Evolutionary conservation across 169 alveolate species (phyloP).

Genomic region (Plasmodium coatneyi): DNA sequence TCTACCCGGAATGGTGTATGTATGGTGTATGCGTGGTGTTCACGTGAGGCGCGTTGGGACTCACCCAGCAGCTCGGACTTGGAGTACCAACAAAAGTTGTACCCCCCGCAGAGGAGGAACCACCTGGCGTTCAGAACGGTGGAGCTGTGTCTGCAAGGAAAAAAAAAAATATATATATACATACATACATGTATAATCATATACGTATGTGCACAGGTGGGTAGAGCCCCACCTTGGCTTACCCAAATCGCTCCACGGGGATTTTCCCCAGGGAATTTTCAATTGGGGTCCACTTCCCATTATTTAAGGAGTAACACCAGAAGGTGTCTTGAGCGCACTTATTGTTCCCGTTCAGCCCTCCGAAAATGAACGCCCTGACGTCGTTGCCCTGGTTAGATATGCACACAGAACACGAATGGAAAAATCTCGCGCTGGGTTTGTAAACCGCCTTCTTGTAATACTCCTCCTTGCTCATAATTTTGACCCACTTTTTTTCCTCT

Average conservation of each 20-base stretch:
- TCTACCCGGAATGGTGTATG: neutral
- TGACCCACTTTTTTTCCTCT: conserved; percentile 69
- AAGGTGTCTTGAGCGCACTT: conserved; percentile 61
- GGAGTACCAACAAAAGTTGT: conserved; percentile 39
- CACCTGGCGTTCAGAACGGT: conserved; percentile 55
- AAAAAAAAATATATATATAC: neutral
- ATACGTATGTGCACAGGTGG: neutral
- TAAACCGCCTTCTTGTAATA: conserved; percentile 5
- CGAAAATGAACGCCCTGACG: conserved; percentile 54
- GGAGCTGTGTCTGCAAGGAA: conserved; percentile 51
- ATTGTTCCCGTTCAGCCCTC: conserved; percentile 28
- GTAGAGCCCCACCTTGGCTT: neutral
- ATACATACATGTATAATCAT: neutral
- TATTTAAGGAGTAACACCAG: conserved; percentile 66
- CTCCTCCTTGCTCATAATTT: conserved; percentile 65
- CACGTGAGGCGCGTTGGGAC: neutral
- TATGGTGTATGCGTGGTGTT: neutral
- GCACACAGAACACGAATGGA: conserved; percentile 71
- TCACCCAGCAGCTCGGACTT: conserved; percentile 29
- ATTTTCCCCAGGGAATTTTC: conserved; percentile 35
- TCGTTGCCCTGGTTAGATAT: conserved; percentile 70
- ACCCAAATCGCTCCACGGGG: conserved; percentile 61
- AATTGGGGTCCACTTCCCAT: conserved; percentile 63
- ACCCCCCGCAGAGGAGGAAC: conserved; percentile 69
- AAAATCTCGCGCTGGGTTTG: conserved; percentile 58